Evolutionary conservation across 805 yeast genomes (phyloP).

Genomic region (Candida vartiovaarae): DNA sequence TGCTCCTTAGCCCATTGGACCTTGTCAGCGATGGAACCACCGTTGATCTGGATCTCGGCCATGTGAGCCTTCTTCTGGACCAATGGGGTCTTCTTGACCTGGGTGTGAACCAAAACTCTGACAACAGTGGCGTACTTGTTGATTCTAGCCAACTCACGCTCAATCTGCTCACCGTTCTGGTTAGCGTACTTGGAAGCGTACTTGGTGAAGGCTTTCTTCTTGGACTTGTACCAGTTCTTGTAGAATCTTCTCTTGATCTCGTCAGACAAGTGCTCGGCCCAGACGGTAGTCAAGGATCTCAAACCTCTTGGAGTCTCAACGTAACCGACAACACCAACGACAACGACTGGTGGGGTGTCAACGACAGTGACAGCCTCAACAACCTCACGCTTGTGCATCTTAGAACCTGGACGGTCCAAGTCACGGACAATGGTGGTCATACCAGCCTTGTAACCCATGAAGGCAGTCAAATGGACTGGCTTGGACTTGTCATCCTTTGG

Average conservation of each 20-base stretch:
- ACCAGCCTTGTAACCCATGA: constrained; percentile 99
- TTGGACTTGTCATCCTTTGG: constrained; percentile 97
- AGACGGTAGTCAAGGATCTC: constrained; percentile 98
- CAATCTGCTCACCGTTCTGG: constrained; percentile 79
- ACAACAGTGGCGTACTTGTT: constrained; percentile 97
- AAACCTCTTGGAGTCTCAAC: constrained; percentile 99
- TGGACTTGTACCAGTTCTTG: constrained; percentile 99
- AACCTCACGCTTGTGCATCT: constrained; percentile 99
- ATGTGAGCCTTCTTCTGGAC: constrained; percentile 99
- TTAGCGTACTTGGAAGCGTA: constrained; percentile 97
- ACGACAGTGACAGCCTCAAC: constrained; percentile 99
- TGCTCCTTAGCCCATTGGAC: constrained; percentile 98
- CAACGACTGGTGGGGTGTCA: constrained; percentile 98
- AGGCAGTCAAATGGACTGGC: constrained; percentile 98
- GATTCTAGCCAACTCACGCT: constrained; percentile 97
- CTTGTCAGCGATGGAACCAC: constrained; percentile 97
- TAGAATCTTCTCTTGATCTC: constrained; percentile 99
- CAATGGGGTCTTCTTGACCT: constrained; percentile 98
- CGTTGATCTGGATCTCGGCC: constrained; percentile 99
- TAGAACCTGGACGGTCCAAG: constrained; percentile 99
- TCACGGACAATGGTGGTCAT: constrained; percentile 99
- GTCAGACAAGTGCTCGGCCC: constrained; percentile 99
- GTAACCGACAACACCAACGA: constrained; percentile 99
- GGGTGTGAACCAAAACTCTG: constrained; percentile 99
- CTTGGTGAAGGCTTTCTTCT: constrained; percentile 99